Percentiles rank a stretch among this genome's conserved stretches.
These are phyloP conservation scores for Epichloe hybrida DNA, from an alignment of 2,329 filamentous ascomycete genomes.

Conservation along the genomic window DNA sequence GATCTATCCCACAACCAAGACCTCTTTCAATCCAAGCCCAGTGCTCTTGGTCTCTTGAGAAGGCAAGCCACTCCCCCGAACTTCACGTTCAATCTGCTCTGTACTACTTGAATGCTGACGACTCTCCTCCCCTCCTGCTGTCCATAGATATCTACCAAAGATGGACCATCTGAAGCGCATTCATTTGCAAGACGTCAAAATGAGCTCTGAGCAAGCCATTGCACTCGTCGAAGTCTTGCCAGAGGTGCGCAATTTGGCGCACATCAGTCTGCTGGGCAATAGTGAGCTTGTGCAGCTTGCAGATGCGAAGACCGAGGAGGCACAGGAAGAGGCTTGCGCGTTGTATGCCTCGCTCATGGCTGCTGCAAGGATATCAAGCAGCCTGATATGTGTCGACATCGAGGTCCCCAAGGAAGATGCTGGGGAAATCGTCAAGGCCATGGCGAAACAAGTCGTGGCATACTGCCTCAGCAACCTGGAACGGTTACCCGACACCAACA, in stretches of 20 bases:
- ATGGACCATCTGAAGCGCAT: slow-evolving; percentile 67
- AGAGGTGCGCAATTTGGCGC: slow-evolving; percentile 67
- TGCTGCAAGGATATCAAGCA: slow-evolving; percentile 69
- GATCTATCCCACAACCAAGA: slow-evolving; percentile 83
- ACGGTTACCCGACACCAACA: slow-evolving; percentile 53
- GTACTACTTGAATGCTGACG: neutral
- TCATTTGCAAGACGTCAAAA: slow-evolving; percentile 70
- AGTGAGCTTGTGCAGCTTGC: slow-evolving; percentile 56
- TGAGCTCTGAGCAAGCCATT: slow-evolving; percentile 81
- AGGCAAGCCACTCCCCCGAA: slow-evolving; percentile 35
- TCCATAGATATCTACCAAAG: slow-evolving; percentile 38
- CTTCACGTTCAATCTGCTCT: neutral
- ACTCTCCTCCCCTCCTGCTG: neutral
- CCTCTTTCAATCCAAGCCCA: slow-evolving; percentile 63
- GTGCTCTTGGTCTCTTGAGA: slow-evolving; percentile 59
- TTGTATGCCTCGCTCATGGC: slow-evolving; percentile 85
- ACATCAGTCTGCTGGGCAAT: slow-evolving; percentile 81
- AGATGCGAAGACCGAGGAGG: slow-evolving; percentile 60
- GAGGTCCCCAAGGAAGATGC: slow-evolving; percentile 70
- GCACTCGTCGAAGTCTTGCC: slow-evolving; percentile 81
- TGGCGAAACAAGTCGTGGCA: slow-evolving; percentile 88
- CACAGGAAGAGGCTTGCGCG: slow-evolving; percentile 86
- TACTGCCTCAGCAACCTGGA: slow-evolving; percentile 92
- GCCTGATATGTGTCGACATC: slow-evolving; percentile 80
- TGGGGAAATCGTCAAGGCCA: slow-evolving; percentile 83